phyloP scores from a whole-genome alignment of 1,284 basidiomycete species.

The Cryptococcus deneoformans region DNA sequence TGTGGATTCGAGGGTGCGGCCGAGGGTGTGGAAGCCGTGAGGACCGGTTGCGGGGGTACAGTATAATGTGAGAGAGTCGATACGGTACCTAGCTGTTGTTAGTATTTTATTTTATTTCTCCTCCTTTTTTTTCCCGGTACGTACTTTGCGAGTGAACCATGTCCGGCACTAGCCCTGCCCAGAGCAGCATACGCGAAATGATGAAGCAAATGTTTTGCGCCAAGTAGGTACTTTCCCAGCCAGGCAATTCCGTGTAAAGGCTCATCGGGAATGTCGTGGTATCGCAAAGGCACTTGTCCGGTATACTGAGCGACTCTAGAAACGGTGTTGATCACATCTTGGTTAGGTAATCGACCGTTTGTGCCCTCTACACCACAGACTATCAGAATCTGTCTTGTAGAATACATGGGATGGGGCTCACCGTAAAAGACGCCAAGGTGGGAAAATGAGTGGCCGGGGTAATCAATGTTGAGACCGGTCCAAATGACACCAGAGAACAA shows the following conservation, averaged over 20 bases:
- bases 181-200: conserved; percentile 43
- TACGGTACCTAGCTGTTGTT: conserved; percentile 65
- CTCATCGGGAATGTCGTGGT: conserved; percentile 71
- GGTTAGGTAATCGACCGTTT: conserved; percentile 93
- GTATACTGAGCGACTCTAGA: conserved; percentile 68
- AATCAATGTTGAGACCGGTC: conserved; percentile 93
- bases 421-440: conserved; percentile 89
- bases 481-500: conserved; percentile 78
- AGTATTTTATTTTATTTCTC: neutral
- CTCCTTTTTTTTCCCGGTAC: neutral
- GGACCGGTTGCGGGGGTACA: conserved; percentile 84
- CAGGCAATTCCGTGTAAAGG: neutral
- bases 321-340: conserved; percentile 87
- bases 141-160: conserved; percentile 47
- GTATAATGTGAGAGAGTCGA: conserved; percentile 90
- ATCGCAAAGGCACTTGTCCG: conserved; percentile 66
- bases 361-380: conserved; percentile 69
- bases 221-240: conserved; percentile 22
- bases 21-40: conserved; percentile 91
- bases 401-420: conserved; percentile 45
- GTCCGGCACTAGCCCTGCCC: conserved; percentile 48
- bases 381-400: neutral
- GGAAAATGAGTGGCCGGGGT: conserved; percentile 93
- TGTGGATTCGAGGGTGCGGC: conserved; percentile 80
- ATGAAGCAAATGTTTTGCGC: conserved; percentile 29